phyloP scores from a whole-genome alignment of 768 basidiomycete genomes.

The Rossbeevera mucosa region DNA sequence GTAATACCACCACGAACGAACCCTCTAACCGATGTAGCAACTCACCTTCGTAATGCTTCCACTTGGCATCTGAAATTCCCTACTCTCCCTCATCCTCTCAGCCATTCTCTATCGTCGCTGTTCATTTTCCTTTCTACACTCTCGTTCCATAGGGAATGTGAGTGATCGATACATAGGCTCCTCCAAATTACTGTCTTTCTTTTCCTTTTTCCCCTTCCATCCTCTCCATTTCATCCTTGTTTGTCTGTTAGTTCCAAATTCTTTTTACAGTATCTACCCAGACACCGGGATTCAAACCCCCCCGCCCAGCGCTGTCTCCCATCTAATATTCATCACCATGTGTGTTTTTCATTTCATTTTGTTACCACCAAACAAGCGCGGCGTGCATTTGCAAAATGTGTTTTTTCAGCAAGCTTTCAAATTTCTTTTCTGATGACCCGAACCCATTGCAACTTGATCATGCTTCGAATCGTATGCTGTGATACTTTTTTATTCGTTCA shows the following conservation, averaged over 20 bases:
- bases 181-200: not conserved
- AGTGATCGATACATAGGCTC: not conserved
- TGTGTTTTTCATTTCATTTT: not conserved
- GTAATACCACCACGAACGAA: slow-evolving; percentile 9
- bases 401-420: not conserved
- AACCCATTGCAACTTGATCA: not conserved
- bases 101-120: not conserved
- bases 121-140: not conserved
- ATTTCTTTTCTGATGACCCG: not conserved
- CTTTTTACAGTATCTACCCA: slow-evolving; percentile 10
- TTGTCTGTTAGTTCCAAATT: not conserved
- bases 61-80: not conserved
- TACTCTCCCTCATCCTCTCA: not conserved
- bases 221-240: not conserved
- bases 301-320: not conserved
- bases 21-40: not conserved
- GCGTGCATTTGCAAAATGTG: not conserved
- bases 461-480: not conserved
- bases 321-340: not conserved
- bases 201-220: not conserved
- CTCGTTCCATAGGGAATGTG: slow-evolving; percentile 12
- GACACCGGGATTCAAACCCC: not conserved
- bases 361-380: not conserved
- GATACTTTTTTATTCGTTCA: not conserved
- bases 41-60: not conserved